Conservation (phyloP, 805 yeast genomes). For the Saccharomyces mikatae region DNA sequence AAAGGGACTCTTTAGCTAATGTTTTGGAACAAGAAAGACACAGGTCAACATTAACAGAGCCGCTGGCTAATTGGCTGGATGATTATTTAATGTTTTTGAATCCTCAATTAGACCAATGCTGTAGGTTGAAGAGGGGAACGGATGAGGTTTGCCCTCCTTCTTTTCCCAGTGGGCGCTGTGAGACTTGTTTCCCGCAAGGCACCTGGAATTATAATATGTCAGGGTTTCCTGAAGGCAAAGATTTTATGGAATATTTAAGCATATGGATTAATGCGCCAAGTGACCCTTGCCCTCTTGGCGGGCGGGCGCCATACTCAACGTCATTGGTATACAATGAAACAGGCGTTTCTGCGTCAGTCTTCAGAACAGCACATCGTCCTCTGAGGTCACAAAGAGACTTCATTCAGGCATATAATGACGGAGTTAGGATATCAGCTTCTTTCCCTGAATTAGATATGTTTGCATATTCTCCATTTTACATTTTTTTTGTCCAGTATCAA, state of each 20-base stretch:
- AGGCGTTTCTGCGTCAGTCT: constrained; percentile 49
- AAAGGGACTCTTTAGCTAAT: constrained; percentile 69
- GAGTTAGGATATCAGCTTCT: constrained; percentile 57
- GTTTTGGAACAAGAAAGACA: constrained; percentile 77
- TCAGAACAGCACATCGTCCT: constrained; percentile 74
- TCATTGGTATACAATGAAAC: constrained; percentile 42
- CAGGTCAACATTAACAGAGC: constrained; percentile 65
- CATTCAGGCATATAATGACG: constrained; percentile 67
- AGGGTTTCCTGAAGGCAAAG: constrained; percentile 71
- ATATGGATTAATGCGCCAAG: constrained; percentile 82
- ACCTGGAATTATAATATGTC: constrained; percentile 66
- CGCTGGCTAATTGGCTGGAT: constrained; percentile 88
- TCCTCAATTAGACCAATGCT: constrained; percentile 81
- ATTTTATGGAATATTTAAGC: constrained; percentile 62
- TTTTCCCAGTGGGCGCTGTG: constrained; percentile 64
- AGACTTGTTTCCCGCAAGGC: constrained; percentile 57
- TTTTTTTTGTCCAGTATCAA: constrained; percentile 83
- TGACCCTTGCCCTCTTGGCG: constrained; percentile 91
- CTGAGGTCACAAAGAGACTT: constrained; percentile 77
- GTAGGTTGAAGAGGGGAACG: constrained; percentile 54
- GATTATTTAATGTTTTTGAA: constrained; percentile 82
- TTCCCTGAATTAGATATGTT: constrained; percentile 54
- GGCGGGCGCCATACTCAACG: constrained; percentile 80
- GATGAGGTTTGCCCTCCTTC: constrained; percentile 49
- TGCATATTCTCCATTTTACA: constrained; percentile 90